Conservation (phyloP, 129 eudicot genomes). For the Sambucus nigra region DNA sequence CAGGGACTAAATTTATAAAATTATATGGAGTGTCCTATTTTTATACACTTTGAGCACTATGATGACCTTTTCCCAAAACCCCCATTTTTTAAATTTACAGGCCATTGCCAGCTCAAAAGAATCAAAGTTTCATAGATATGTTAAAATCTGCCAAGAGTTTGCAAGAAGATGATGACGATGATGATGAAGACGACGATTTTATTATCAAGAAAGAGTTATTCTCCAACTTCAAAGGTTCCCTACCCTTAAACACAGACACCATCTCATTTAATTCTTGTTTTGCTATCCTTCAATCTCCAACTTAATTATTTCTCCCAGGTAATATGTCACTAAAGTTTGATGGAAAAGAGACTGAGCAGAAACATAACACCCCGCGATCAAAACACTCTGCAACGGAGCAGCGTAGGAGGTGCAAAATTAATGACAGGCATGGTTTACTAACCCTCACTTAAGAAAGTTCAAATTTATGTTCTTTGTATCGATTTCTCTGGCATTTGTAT, state of each 20-base stretch:
- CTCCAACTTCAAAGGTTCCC: slow-evolving; percentile 44
- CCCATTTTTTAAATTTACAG: slow-evolving; percentile 21
- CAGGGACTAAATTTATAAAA: too few relatives aligned
- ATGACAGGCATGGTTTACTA: slow-evolving; percentile 68
- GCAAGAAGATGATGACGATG: slow-evolving; percentile 48
- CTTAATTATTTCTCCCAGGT: slow-evolving; percentile 25
- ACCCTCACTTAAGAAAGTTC: background rate
- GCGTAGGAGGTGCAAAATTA: slow-evolving; percentile 94
- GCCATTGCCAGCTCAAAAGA: slow-evolving; percentile 49
- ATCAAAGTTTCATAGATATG: slow-evolving; percentile 68
- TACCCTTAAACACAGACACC: background rate
- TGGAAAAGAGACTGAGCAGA: slow-evolving; percentile 40
- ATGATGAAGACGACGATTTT: slow-evolving; percentile 24
- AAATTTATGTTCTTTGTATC: background rate
- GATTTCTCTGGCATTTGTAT: too few relatives aligned
- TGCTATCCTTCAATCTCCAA: slow-evolving; percentile 4
- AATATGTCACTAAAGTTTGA: slow-evolving; percentile 53
- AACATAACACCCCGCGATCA: slow-evolving; percentile 83
- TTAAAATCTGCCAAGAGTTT: slow-evolving; percentile 45
- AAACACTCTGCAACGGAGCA: slow-evolving; percentile 99
- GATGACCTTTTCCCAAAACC: too few relatives aligned
- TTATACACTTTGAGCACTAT: background rate
- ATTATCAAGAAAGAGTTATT: slow-evolving; percentile 56
- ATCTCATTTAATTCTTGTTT: background rate
- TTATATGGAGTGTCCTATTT: too few relatives aligned